Percentiles rank a stretch among this genome's conserved stretches.
Evolutionary conservation across 2,329 filamentous ascomycete species (phyloP).

Genomic region (Penicillium sclerotigenum): DNA sequence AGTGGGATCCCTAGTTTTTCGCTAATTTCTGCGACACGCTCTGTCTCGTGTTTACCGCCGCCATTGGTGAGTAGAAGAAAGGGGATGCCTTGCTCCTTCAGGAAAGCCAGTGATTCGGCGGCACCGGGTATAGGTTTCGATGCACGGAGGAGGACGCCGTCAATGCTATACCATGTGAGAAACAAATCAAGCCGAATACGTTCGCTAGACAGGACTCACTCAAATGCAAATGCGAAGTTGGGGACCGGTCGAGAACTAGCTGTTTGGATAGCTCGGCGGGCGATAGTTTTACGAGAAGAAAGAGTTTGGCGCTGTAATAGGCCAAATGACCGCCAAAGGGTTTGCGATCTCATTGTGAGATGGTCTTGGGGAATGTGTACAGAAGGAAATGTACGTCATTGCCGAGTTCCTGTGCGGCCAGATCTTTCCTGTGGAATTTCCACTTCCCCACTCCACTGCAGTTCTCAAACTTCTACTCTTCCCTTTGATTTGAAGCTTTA

Average conservation of each 20-base stretch:
- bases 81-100: conserved; percentile 72
- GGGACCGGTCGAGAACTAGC: conserved; percentile 32
- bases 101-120: conserved; percentile 65
- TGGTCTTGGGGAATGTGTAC: conserved; percentile 5
- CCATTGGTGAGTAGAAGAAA: conserved; percentile 97
- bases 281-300: conserved; percentile 15
- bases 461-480: neutral
- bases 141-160: conserved; percentile 89
- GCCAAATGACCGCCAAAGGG: conserved; percentile 26
- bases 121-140: conserved; percentile 76
- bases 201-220: conserved; percentile 34
- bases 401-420: neutral
- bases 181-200: conserved; percentile 13
- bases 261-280: conserved; percentile 30
- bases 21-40: conserved; percentile 68
- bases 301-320: conserved; percentile 27
- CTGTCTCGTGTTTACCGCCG: conserved; percentile 76
- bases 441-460: neutral
- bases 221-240: conserved; percentile 47
- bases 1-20: conserved; percentile 63
- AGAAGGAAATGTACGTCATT: conserved; percentile 7
- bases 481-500: neutral
- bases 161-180: conserved; percentile 58
- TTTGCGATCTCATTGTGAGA: conserved; percentile 28
- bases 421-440: neutral